Conservation (phyloP, 1,284 basidiomycete genomes). For the Cystodermella granulosa region DNA sequence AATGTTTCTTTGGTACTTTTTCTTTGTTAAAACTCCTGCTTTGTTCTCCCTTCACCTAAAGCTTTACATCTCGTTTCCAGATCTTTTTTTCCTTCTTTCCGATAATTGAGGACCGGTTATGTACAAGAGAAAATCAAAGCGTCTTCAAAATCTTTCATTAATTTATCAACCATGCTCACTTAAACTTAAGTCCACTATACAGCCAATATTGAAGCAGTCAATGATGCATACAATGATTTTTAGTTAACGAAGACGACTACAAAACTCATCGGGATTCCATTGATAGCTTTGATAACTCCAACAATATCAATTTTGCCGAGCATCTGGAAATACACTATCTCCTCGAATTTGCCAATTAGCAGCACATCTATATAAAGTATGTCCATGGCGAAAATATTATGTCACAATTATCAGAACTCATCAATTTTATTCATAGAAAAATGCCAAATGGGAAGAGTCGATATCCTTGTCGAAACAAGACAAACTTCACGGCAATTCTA, state of each 20-base stretch:
- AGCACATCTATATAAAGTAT: slow-evolving; percentile 89
- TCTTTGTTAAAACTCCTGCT: too few species aligned
- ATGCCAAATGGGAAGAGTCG: slow-evolving; percentile 90
- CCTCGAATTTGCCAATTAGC: slow-evolving; percentile 93
- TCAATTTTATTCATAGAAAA: slow-evolving; percentile 67
- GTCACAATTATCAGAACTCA: not conserved
- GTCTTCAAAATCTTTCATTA: too few species aligned
- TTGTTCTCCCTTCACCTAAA: too few species aligned
- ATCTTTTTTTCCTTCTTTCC: too few species aligned
- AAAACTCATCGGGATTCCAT: slow-evolving; percentile 94
- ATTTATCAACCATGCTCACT: too few species aligned
- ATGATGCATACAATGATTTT: slow-evolving; percentile 94
- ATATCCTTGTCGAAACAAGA: slow-evolving; percentile 92
- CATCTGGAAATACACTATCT: slow-evolving; percentile 87
- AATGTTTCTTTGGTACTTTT: too few species aligned
- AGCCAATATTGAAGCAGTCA: slow-evolving; percentile 94
- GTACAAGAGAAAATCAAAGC: too few species aligned
- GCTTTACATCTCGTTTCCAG: too few species aligned
- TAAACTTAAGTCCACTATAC: too few species aligned
- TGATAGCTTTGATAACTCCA: slow-evolving; percentile 97
- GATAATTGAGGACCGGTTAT: too few species aligned
- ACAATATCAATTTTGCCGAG: slow-evolving; percentile 83
- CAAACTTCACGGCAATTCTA: slow-evolving; percentile 93
- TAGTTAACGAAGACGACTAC: slow-evolving; percentile 99
- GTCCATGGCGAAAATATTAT: slow-evolving; percentile 13